Evolutionary conservation across 2,329 filamentous ascomycete species (phyloP).

Genomic region (Aspergillus brunneoviolaceus): DNA sequence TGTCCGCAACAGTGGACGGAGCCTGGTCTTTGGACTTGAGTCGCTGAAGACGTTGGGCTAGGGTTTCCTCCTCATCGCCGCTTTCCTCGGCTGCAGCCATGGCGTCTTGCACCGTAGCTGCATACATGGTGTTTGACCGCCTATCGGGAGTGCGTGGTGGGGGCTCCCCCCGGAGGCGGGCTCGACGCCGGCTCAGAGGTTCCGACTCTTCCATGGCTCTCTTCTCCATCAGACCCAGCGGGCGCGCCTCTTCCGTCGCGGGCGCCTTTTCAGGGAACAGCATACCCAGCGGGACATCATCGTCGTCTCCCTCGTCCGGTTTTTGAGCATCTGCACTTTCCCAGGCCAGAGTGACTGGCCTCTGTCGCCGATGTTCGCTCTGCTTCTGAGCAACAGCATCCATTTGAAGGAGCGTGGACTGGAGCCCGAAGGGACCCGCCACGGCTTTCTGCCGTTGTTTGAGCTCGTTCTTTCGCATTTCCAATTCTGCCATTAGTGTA

Average conservation of each 20-base stretch:
- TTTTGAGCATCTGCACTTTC: constrained; percentile 56
- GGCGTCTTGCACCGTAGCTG: constrained; percentile 28
- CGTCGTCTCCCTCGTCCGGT: constrained; percentile 61
- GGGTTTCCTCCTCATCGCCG: constrained; percentile 45
- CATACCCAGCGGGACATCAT: constrained; percentile 84
- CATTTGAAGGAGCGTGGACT: constrained; percentile 84
- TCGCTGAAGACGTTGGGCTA: constrained; percentile 46
- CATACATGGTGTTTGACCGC: constrained; percentile 38
- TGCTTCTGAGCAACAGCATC: constrained; percentile 88
- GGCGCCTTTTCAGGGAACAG: constrained; percentile 59
- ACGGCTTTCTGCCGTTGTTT: constrained; percentile 74
- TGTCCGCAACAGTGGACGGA: constrained; percentile 31
- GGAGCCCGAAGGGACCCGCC: constrained; percentile 73
- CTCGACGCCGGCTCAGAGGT: constrained; percentile 74
- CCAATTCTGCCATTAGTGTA: constrained; percentile 87
- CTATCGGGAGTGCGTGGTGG: constrained; percentile 32
- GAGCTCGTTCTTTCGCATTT: constrained; percentile 85
- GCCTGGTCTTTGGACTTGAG: constrained; percentile 35
- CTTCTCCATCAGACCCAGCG: constrained; percentile 57
- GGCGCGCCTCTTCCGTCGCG: constrained; percentile 35
- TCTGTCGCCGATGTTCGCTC: constrained; percentile 65
- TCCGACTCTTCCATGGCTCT: constrained; percentile 90
- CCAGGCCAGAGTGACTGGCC: constrained; percentile 86
- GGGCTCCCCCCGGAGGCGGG: constrained; percentile 66
- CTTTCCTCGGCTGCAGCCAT: constrained; percentile 28